A percentile compares a stretch with the other conserved stretches of the same genome.
phyloP scores from a whole-genome alignment of 2,329 filamentous ascomycete species.

The Clarireedia homoeocarpa region DNA sequence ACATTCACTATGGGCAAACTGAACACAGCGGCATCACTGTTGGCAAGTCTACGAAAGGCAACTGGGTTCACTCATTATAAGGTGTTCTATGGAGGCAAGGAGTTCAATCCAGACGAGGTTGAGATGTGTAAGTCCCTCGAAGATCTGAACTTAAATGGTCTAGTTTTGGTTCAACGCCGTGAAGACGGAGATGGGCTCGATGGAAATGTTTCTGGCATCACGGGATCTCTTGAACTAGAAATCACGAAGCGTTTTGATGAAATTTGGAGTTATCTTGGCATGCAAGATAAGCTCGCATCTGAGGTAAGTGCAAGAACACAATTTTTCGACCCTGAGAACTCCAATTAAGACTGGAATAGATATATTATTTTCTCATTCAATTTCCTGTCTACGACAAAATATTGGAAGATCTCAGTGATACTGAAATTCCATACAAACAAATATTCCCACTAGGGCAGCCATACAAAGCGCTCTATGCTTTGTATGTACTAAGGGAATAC shows the following conservation, averaged over 20 bases:
- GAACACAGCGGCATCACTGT: slow-evolving; percentile 63
- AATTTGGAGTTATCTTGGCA: slow-evolving; percentile 71
- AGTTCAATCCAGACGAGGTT: slow-evolving; percentile 52
- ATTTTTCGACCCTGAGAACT: neutral
- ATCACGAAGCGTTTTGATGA: slow-evolving; percentile 77
- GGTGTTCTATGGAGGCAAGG: slow-evolving; percentile 61
- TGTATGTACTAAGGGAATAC: slow-evolving; percentile 58
- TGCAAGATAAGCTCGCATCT: slow-evolving; percentile 60
- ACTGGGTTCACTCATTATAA: slow-evolving; percentile 73
- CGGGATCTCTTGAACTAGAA: slow-evolving; percentile 63
- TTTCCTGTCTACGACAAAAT: slow-evolving; percentile 62
- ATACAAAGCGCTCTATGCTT: slow-evolving; percentile 66
- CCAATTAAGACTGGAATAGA: slow-evolving; percentile 33
- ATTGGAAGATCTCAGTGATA: slow-evolving; percentile 48
- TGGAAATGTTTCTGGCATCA: slow-evolving; percentile 41
- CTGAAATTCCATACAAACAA: slow-evolving; percentile 44
- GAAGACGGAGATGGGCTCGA: slow-evolving; percentile 38
- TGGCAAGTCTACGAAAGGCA: slow-evolving; percentile 56
- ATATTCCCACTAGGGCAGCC: slow-evolving; percentile 63
- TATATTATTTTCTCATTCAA: slow-evolving; percentile 61
- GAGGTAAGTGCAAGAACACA: slow-evolving; percentile 43
- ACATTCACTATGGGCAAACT: slow-evolving; percentile 57
- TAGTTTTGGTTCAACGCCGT: slow-evolving; percentile 59
- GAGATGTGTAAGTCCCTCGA: slow-evolving; percentile 55
- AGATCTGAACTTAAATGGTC: slow-evolving; percentile 59